phyloP scores from a whole-genome alignment of 129 eudicot genomes.

The Flaveria ramosissima region DNA sequence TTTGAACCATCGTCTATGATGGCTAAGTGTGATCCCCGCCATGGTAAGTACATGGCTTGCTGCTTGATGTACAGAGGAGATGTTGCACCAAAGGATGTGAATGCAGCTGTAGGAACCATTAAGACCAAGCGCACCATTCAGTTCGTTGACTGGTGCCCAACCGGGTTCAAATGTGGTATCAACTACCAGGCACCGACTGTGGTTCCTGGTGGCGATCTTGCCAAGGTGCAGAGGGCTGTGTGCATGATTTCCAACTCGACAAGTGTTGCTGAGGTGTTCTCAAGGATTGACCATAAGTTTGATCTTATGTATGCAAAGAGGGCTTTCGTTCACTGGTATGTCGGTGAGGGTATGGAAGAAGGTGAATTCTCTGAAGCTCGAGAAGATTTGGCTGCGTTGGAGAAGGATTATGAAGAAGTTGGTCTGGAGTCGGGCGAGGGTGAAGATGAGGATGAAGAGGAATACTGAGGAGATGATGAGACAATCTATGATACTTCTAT shows the following conservation, averaged over 20 bases:
- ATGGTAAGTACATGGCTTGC: constrained; percentile 20
- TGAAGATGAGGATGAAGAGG: constrained; percentile 57
- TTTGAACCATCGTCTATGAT: constrained; percentile 76
- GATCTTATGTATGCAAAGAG: constrained; percentile 15
- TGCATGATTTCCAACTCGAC: constrained; percentile 17
- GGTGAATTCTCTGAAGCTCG: constrained; percentile 69
- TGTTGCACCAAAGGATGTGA: constrained; percentile 68
- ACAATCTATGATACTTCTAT: not conserved
- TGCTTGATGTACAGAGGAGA: constrained; percentile 43
- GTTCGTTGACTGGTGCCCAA: constrained; percentile 10
- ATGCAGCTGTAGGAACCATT: constrained; percentile 52
- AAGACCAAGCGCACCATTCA: constrained; percentile 14
- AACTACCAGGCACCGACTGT: constrained; percentile 39
- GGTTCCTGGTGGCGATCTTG: constrained; percentile 59
- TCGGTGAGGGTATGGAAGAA: constrained; percentile 77
- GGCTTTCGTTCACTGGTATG: constrained; percentile 53
- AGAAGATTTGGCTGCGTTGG: constrained; percentile 67
- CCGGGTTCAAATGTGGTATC: constrained; percentile 12
- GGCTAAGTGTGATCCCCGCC: constrained; percentile 64
- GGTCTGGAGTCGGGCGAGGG: constrained; percentile 59
- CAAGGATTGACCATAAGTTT: constrained; percentile 16
- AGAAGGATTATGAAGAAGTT: constrained; percentile 70
- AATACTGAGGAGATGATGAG: constrained; percentile 29
- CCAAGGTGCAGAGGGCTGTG: constrained; percentile 15
- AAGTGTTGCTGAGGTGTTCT: constrained; percentile 16